Evolutionary conservation across 345 rosid genomes (phyloP).

Genomic region (Sisymbrium irio): DNA sequence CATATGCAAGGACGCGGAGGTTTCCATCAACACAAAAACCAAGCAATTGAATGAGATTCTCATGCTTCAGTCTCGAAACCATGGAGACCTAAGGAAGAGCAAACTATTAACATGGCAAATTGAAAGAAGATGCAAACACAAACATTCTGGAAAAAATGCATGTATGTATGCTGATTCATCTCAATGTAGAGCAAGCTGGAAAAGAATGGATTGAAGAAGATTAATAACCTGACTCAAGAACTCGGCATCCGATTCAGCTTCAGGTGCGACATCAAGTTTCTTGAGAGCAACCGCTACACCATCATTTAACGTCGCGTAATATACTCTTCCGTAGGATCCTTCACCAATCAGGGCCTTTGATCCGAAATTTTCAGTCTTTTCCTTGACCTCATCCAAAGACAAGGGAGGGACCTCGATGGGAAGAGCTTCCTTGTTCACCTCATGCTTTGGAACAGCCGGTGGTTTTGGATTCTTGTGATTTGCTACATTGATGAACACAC

Average conservation of each 20-base stretch:
- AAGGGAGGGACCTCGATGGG: conserved; percentile 60
- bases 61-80: conserved; percentile 93
- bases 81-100: conserved; percentile 61
- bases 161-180: neutral
- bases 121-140: conserved; percentile 13
- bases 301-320: conserved; percentile 62
- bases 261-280: conserved; percentile 74
- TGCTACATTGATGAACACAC: conserved; percentile 23
- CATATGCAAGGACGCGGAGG: conserved; percentile 83
- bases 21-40: conserved; percentile 93
- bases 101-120: conserved; percentile 15
- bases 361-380: conserved; percentile 62
- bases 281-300: conserved; percentile 70
- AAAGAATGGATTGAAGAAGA: neutral
- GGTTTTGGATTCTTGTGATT: conserved; percentile 46
- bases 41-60: conserved; percentile 74
- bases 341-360: conserved; percentile 74
- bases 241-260: conserved; percentile 73
- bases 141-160: neutral
- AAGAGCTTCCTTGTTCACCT: conserved; percentile 68
- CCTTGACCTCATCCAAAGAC: conserved; percentile 64
- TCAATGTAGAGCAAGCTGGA: neutral
- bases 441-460: conserved; percentile 58
- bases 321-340: conserved; percentile 93
- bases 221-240: conserved; percentile 76